phyloP scores from a whole-genome alignment of 805 yeast species.

The Scheffersomyces stipitis region DNA sequence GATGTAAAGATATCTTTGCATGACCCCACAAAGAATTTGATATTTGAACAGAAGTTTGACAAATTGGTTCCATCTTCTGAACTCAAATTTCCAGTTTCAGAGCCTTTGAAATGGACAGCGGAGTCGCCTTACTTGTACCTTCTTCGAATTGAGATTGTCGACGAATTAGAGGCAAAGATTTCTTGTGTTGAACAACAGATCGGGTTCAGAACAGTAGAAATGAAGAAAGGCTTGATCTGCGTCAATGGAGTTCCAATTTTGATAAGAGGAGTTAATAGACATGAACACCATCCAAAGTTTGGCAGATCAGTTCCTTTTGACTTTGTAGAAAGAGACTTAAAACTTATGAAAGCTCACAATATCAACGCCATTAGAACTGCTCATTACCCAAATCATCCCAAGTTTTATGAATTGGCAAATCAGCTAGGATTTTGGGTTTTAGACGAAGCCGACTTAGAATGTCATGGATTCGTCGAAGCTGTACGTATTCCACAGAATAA shows the following conservation, averaged over 20 bases:
- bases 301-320: conserved; percentile 37
- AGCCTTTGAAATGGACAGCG: conserved; percentile 33
- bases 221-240: conserved; percentile 21
- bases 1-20: conserved; percentile 2
- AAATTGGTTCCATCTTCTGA: not conserved
- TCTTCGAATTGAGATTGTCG: conserved; percentile 12
- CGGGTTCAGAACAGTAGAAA: conserved; percentile 28
- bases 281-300: conserved; percentile 30
- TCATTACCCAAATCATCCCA: conserved; percentile 38
- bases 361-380: conserved; percentile 36
- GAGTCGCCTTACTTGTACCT: conserved; percentile 29
- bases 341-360: conserved; percentile 32
- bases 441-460: conserved; percentile 38
- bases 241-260: conserved; percentile 29
- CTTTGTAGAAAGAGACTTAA: conserved; percentile 28
- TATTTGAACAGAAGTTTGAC: conserved; percentile 3
- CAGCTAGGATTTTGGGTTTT: conserved; percentile 33
- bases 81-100: conserved; percentile 5
- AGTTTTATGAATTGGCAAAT: conserved; percentile 27
- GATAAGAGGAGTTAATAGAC: conserved; percentile 35
- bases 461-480: conserved; percentile 31
- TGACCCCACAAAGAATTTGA: not conserved
- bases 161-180: conserved; percentile 3
- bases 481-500: conserved; percentile 8
- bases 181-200: conserved; percentile 18